Evolutionary conservation across 2,329 filamentous ascomycete genomes (phyloP), one percentile per base, ranked within the genome.

Genomic region (Dactylellina cionopaga): DNA sequence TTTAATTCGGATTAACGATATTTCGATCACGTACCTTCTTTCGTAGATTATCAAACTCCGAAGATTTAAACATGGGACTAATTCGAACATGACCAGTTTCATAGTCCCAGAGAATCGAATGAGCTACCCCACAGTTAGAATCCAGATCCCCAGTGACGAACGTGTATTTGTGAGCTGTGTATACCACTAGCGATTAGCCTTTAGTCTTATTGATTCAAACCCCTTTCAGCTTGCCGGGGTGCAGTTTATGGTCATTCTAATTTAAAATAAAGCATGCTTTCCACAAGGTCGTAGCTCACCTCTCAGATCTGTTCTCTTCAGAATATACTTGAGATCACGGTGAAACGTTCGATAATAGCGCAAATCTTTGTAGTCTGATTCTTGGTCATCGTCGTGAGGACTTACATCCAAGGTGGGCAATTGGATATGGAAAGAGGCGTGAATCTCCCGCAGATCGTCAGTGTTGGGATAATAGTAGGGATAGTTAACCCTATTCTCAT

Each of bases 31-130:
- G 4, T 44, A 73, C 69, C 47, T 73, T 73, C 44, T 65, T 73
- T 25, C 69, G 54, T 4, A 73, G 33, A 4, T 33, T 39, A 22
- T 65, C 69, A 27, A 73, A 73, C 22, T 66, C 69, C 2, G 69
- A 73, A 11, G 69, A 65, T n/a, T 73, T 73, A 41, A 73, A 73
- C 59, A 73, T 65, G 17, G 69, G 69, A 17, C 60, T 65, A 11
- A 73, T 73, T 31, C 69, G 44, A 19, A 73, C 69, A 29, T 65
- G 62, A 1, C 69, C 69, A 13, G 69, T 65, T 33, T 73, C 69
- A 15, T 65, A 65, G 29, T 73, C 69, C 69, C 69, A 73, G 6
- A 73, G 27, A 3, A 73, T 37, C 1, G 66, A 71, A 59, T 71
- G 66, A 7, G 54, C 24, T 13, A 52, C 25, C 1, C 59, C 58